Base-by-base conservation (phyloP, 805 yeast genomes). In the Yamadazyma olivae region DNA sequence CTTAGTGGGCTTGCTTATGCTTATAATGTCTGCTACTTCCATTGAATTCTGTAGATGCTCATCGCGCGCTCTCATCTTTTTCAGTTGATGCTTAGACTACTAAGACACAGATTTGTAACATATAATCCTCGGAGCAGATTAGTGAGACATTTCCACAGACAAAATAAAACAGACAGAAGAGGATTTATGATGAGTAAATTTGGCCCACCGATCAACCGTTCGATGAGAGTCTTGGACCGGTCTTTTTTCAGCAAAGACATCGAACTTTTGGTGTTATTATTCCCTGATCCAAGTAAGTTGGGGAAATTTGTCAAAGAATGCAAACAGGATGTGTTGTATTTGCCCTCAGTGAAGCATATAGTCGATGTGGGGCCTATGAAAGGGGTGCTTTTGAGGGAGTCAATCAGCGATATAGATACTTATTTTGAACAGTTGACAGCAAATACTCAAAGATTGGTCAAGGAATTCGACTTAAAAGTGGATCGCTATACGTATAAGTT, bases 341-440 rank as follows among this genome's bases (percentile, higher is more conserved):
- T 85, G n/a, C 85, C 86, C 12, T 74, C 84, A 5, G 64, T 86
- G 5, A 78, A 87, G 15, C 84, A 82, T 41, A 79, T 90, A 4
- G 78, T 82, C 38, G 59, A 51, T 16, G 43, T 53, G 18, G 34
- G 30, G 12, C 2, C 13, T 3, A 24, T 26, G 13, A 75, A 77
- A 41, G 85, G 78, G 2, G 78, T 89, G 1, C 59, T 88, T 15
- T 59, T 90, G 23, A 71, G 74, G 14, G 83, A 81, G 18, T 64
- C 59, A 5, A 33, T 52, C 14, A 22, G 35, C 20, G 38, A 47
- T 15, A 25, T 49, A 19, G 28, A 33, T 12, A 40, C 45, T 0
- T 50, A 64, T 6, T 6, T 26, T 9, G 16, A 26, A 4, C 20
- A 29, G 3, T 41, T 84, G 10, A 58, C 80, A 0, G 44, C 59